Conservation (phyloP, 169 alveolate species). For the Miamiensis avidus region DNA sequence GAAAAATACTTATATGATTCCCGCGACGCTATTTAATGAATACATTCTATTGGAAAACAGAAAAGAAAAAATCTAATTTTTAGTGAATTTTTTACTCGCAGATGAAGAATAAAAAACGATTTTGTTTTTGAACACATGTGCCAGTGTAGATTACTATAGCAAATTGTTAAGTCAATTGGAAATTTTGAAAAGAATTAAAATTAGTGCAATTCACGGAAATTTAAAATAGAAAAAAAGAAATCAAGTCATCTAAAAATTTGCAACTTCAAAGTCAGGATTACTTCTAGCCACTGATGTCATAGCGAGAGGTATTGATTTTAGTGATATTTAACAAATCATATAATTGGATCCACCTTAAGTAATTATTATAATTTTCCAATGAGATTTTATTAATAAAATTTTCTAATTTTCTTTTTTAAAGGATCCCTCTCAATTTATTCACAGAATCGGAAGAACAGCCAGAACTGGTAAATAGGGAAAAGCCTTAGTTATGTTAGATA, state of each 20-base stretch:
- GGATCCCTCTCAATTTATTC: conserved; percentile 87
- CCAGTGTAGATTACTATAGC: conserved; percentile 66
- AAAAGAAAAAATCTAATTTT: conserved; percentile 61
- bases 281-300: conserved; percentile 93
- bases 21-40: conserved; percentile 58
- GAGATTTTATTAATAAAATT: not conserved
- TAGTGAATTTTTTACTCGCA: conserved; percentile 56
- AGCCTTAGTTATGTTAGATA: conserved; percentile 73
- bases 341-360: conserved; percentile 95
- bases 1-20: conserved; percentile 52
- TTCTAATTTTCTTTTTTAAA: not conserved
- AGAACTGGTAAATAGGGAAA: conserved; percentile 89
- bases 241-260: conserved; percentile 75
- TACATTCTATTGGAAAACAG: conserved; percentile 54
- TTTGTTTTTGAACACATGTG: conserved; percentile 74
- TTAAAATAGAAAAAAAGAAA: conserved; percentile 73
- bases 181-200: conserved; percentile 24
- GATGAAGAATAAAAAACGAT: conserved; percentile 59
- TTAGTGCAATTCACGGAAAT: conserved; percentile 59
- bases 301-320: conserved; percentile 96
- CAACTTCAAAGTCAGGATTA: conserved; percentile 57
- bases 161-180: conserved; percentile 47
- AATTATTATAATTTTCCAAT: not conserved
- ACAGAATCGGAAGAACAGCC: conserved; percentile 93
- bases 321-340: conserved; percentile 93